These are phyloP conservation scores for Epicoccum sorghinum DNA, from an alignment of 2,329 filamentous ascomycete genomes.

Conservation along the genomic window DNA sequence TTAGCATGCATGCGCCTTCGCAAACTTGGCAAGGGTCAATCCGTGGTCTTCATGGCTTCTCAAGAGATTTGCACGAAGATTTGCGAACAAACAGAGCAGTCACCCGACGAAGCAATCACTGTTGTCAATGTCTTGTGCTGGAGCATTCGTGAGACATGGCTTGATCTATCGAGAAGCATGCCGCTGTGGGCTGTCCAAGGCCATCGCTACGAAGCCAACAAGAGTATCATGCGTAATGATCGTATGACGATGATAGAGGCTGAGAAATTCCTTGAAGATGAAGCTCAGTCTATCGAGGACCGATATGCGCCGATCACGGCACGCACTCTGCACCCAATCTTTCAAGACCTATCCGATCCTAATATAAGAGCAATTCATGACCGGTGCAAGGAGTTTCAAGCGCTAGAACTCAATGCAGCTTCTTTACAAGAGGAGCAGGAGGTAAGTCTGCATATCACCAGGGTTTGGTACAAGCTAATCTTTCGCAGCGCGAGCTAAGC, in stretches of 20 bases:
- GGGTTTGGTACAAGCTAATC: constrained; percentile 13
- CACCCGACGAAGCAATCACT: constrained; percentile 36
- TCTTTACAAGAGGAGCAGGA: background rate
- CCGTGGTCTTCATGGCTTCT: constrained; percentile 65
- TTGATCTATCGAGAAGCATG: constrained; percentile 56
- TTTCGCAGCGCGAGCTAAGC: constrained; percentile 63
- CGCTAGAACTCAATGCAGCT: background rate
- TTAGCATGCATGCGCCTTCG: constrained; percentile 58
- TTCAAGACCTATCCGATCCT: background rate
- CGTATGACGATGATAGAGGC: constrained; percentile 40
- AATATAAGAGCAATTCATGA: background rate
- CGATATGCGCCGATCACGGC: constrained; percentile 3
- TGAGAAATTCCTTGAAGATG: constrained; percentile 59
- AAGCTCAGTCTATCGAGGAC: constrained; percentile 51
- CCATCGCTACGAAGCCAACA: constrained; percentile 54
- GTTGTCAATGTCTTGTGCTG: constrained; percentile 65
- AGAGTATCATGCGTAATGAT: constrained; percentile 40
- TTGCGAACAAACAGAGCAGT: background rate
- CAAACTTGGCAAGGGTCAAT: constrained; percentile 70
- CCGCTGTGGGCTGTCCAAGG: constrained; percentile 69
- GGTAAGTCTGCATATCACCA: constrained; percentile 54
- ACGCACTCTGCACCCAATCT: no score
- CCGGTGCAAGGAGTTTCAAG: background rate
- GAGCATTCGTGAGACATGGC: constrained; percentile 64
- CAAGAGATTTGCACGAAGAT: constrained; percentile 57